Conservation (phyloP, 2,329 filamentous ascomycete species). For the Rutstroemia sp. region DNA sequence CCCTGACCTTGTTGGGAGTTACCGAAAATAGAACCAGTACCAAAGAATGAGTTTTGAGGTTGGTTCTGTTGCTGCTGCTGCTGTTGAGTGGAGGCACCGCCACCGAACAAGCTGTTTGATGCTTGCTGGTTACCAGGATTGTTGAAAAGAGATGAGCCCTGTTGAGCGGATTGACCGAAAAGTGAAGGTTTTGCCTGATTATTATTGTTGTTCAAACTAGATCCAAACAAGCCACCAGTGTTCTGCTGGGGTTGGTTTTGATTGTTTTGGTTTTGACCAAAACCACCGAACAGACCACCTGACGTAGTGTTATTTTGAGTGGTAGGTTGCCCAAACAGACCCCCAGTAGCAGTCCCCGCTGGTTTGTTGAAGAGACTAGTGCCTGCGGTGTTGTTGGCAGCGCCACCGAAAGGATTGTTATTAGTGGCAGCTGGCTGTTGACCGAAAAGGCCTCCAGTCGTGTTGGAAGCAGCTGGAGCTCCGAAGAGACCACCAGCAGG, state of each 20-base stretch:
- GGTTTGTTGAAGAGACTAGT: constrained; percentile 32
- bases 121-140: constrained; percentile 22
- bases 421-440: constrained; percentile 6
- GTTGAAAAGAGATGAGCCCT: constrained; percentile 44
- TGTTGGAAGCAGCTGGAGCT: constrained; percentile 27
- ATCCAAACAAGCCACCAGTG: constrained; percentile 41
- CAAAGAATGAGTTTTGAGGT: constrained; percentile 54
- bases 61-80: constrained; percentile 28
- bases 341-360: constrained; percentile 29
- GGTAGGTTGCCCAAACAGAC: constrained; percentile 35
- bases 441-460: constrained; percentile 32
- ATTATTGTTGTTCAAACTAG: constrained; percentile 35
- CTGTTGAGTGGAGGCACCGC: constrained; percentile 17
- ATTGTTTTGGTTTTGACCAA: constrained; percentile 31
- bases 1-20: constrained; percentile 43
- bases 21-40: constrained; percentile 50
- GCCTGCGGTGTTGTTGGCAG: constrained; percentile 24
- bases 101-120: constrained; percentile 28
- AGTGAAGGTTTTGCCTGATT: constrained; percentile 45
- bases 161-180: constrained; percentile 27
- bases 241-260: constrained; percentile 33
- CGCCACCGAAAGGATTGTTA: constrained; percentile 25
- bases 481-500: constrained; percentile 39
- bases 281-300: constrained; percentile 7
- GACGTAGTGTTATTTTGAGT: constrained; percentile 30